Evolutionary conservation across 1,139 yeast species (phyloP).

Genomic region (Kodamaea alishanica): DNA sequence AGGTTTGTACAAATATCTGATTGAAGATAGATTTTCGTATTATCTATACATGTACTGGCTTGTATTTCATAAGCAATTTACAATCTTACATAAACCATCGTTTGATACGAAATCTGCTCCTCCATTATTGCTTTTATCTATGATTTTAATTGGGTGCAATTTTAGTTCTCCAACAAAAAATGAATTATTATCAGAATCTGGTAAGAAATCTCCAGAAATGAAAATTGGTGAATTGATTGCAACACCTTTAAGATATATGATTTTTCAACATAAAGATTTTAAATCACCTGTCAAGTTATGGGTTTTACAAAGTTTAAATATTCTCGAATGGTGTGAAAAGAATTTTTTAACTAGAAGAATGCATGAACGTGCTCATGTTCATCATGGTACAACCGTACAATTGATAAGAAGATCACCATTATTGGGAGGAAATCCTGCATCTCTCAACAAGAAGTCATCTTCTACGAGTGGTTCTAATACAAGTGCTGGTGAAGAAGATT

Average conservation of each 20-base stretch:
- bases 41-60: conserved; percentile 48
- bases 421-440: conserved; percentile 64
- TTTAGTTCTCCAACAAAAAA: conserved; percentile 14
- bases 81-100: conserved; percentile 61
- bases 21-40: conserved; percentile 29
- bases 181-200: conserved; percentile 11
- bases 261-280: conserved; percentile 58
- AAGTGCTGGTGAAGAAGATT: conserved; percentile 32
- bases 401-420: conserved; percentile 68
- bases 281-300: conserved; percentile 58
- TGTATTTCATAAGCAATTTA: conserved; percentile 58
- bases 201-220: conserved; percentile 24
- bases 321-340: conserved; percentile 68
- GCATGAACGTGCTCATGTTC: conserved; percentile 74
- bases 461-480: conserved; percentile 22
- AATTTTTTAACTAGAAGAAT: conserved; percentile 52
- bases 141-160: conserved; percentile 57
- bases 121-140: conserved; percentile 51
- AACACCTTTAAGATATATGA: conserved; percentile 58
- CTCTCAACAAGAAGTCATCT: conserved; percentile 18
- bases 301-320: conserved; percentile 61
- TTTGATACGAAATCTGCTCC: conserved; percentile 53
- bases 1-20: conserved; percentile 10
- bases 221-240: conserved; percentile 38
- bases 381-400: conserved; percentile 75